phyloP scores from a whole-genome alignment of 768 basidiomycete genomes.

The Chlorophyllum brunneum region DNA sequence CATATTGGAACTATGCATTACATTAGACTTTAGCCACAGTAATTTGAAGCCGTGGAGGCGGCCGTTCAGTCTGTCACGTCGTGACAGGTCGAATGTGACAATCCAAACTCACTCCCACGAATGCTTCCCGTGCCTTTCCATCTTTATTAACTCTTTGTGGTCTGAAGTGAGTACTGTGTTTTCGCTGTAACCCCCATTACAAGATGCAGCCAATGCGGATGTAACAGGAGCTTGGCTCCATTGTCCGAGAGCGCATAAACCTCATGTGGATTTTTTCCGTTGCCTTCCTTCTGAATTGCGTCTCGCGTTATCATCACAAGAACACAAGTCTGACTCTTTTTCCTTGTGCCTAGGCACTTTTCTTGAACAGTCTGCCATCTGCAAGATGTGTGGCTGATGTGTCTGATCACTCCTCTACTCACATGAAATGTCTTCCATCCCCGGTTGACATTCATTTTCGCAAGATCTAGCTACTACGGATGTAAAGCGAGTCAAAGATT shows the following conservation, averaged over 20 bases:
- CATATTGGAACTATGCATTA: background rate
- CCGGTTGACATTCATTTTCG: slow-evolving; percentile 6
- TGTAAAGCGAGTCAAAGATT: slow-evolving; percentile 22
- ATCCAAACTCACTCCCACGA: no score
- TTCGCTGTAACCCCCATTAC: background rate
- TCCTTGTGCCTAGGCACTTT: slow-evolving; percentile 5
- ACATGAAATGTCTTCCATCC: slow-evolving; percentile 8
- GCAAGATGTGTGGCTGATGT: background rate
- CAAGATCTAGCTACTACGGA: slow-evolving; percentile 25
- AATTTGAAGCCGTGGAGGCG: background rate
- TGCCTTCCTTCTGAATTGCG: slow-evolving; percentile 57
- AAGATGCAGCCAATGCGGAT: slow-evolving; percentile 25
- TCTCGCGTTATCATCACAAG: slow-evolving; percentile 4
- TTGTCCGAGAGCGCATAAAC: slow-evolving; percentile 29
- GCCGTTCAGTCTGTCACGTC: background rate
- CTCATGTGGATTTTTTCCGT: slow-evolving; percentile 56
- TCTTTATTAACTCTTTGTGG: no score
- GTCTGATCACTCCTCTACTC: slow-evolving; percentile 3
- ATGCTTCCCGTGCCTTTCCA: no score
- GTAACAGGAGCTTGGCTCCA: slow-evolving; percentile 23
- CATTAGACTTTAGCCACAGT: background rate
- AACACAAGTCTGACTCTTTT: slow-evolving; percentile 11
- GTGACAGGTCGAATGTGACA: background rate
- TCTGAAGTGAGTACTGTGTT: background rate
- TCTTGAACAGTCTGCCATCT: slow-evolving; percentile 9